Evolutionary conservation across 176 grass and related monocot genomes (phyloP).

Genomic region (Triticum aestivum): DNA sequence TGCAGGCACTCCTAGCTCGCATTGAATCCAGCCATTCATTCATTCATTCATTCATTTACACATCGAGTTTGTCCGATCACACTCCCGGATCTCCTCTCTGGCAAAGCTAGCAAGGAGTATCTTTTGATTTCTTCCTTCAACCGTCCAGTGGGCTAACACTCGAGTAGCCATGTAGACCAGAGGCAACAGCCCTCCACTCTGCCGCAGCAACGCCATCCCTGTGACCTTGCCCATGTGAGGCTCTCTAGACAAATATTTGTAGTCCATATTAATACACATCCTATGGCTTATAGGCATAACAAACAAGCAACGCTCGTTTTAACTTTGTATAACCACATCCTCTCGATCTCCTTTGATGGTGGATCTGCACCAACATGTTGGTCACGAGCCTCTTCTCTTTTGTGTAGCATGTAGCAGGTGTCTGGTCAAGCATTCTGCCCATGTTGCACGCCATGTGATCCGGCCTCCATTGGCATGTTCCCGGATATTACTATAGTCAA

Average conservation of each 20-base stretch:
- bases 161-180: background rate
- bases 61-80: background rate
- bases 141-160: background rate
- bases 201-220: background rate
- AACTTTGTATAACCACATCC: background rate
- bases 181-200: background rate
- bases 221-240: background rate
- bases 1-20: background rate
- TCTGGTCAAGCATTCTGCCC: background rate
- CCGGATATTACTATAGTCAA: background rate
- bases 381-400: background rate
- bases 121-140: background rate
- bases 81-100: background rate
- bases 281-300: background rate
- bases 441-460: background rate
- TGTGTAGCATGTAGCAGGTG: background rate
- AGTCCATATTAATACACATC: background rate
- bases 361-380: background rate
- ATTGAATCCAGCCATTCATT: background rate
- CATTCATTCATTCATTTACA: background rate
- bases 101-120: background rate
- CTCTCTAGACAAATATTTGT: background rate
- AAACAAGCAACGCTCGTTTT: background rate
- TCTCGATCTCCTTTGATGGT: background rate
- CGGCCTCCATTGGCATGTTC: conserved; percentile 1